Conservation (phyloP, 1,284 basidiomycete species). For the Moesziomyces sp. region DNA sequence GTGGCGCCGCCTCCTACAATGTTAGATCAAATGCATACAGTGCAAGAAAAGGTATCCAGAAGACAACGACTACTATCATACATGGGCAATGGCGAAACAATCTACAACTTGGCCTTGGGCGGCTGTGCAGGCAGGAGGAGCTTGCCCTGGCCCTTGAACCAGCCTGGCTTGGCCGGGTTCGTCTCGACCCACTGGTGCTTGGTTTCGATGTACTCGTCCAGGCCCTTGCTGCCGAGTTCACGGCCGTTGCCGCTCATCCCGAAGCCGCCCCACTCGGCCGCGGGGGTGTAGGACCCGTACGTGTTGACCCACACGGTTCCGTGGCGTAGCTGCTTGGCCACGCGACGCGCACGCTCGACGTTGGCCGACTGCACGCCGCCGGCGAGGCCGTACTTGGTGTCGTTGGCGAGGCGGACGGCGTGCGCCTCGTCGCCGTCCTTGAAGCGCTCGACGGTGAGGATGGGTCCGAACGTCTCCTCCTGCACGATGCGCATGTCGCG, state of each 20-base stretch:
- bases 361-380: slow-evolving; percentile 64
- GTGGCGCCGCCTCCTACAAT: no score
- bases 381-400: slow-evolving; percentile 66
- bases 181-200: slow-evolving; percentile 65
- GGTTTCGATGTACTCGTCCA: slow-evolving; percentile 65
- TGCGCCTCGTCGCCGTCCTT: slow-evolving; percentile 62
- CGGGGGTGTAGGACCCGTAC: slow-evolving; percentile 63
- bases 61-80: no score
- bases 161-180: slow-evolving; percentile 51
- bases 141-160: slow-evolving; percentile 61
- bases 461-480: slow-evolving; percentile 67
- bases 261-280: slow-evolving; percentile 67
- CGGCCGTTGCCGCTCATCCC: slow-evolving; percentile 66
- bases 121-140: slow-evolving; percentile 13
- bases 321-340: slow-evolving; percentile 62
- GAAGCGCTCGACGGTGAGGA: slow-evolving; percentile 66
- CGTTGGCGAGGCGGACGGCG: slow-evolving; percentile 63
- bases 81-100: no score
- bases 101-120: slow-evolving; percentile 26
- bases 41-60: no score
- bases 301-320: slow-evolving; percentile 67
- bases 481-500: slow-evolving; percentile 66
- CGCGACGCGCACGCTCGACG: slow-evolving; percentile 50
- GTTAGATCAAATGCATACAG: no score
- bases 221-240: slow-evolving; percentile 63